phyloP scores from a whole-genome alignment of 2,329 filamentous ascomycete genomes.

The Aspergillus fischeri region DNA sequence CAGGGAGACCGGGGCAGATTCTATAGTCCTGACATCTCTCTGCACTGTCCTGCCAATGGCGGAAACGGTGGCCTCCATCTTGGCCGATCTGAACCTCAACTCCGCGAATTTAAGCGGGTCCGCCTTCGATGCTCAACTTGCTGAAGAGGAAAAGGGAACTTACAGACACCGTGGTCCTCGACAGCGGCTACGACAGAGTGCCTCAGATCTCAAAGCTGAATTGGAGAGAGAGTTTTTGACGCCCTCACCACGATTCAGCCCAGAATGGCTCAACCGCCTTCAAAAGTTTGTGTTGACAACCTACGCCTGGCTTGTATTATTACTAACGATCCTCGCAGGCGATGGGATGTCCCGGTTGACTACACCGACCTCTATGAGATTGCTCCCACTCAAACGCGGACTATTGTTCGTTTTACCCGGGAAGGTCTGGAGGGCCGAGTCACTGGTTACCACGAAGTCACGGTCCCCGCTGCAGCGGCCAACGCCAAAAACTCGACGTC shows the following conservation, averaged over 20 bases:
- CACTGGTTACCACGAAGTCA: slow-evolving; percentile 90
- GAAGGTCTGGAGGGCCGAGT: slow-evolving; percentile 90
- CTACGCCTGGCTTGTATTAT: background rate
- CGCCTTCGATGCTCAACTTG: slow-evolving; percentile 27
- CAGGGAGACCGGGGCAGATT: background rate
- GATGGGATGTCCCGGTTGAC: slow-evolving; percentile 79
- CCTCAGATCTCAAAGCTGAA: slow-evolving; percentile 62
- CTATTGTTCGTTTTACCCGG: slow-evolving; percentile 86
- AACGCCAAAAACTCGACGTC: slow-evolving; percentile 96
- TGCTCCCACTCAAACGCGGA: slow-evolving; percentile 86
- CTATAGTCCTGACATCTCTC: background rate
- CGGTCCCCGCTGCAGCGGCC: slow-evolving; percentile 79
- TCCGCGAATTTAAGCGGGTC: slow-evolving; percentile 19
- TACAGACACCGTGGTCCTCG: slow-evolving; percentile 37
- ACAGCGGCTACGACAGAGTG: slow-evolving; percentile 43
- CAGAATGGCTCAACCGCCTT: slow-evolving; percentile 20
- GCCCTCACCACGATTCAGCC: slow-evolving; percentile 73
- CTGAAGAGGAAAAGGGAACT: slow-evolving; percentile 26
- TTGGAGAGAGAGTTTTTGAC: slow-evolving; percentile 75
- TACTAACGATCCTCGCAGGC: slow-evolving; percentile 31
- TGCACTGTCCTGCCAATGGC: slow-evolving; percentile 16
- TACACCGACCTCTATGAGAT: slow-evolving; percentile 81
- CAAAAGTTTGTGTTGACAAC: background rate
- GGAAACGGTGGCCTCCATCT: slow-evolving; percentile 23
- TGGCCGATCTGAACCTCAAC: slow-evolving; percentile 26